These are phyloP conservation scores for Biscutella laevigata DNA, from an alignment of 441 rosid species.

Conservation along the genomic window DNA sequence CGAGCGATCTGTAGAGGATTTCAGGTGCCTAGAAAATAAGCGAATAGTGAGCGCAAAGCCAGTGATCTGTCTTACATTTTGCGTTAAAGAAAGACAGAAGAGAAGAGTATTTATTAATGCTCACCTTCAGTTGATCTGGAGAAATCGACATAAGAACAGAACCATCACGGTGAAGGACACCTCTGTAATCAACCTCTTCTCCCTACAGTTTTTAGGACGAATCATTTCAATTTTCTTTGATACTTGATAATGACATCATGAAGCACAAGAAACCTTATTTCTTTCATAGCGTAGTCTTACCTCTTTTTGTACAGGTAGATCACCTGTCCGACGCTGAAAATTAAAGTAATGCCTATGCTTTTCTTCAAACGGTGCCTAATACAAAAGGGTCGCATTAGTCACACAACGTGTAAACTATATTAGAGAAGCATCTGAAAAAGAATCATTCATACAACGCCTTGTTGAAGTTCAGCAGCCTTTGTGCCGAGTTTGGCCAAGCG, in stretches of 20 bases:
- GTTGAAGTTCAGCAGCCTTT: conserved; percentile 68
- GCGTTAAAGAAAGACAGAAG: not conserved
- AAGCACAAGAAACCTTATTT: not conserved
- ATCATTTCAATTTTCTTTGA: not conserved
- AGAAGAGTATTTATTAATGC: not conserved
- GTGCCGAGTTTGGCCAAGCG: conserved; percentile 82
- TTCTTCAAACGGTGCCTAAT: conserved; percentile 87
- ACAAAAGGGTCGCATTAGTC: conserved; percentile 13
- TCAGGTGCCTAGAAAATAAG: conserved; percentile 53
- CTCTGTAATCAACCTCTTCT: conserved; percentile 92
- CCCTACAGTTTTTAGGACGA: conserved; percentile 36
- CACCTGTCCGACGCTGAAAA: conserved; percentile 85
- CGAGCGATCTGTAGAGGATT: conserved; percentile 79
- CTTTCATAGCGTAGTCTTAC: conserved; percentile 26
- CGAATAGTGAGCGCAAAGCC: not conserved
- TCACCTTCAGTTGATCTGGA: conserved; percentile 73
- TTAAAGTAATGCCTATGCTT: conserved; percentile 87
- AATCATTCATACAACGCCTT: conserved; percentile 84
- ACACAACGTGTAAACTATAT: not conserved
- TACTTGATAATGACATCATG: not conserved
- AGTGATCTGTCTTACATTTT: not conserved
- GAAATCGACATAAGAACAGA: conserved; percentile 85
- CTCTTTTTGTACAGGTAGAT: conserved; percentile 86
- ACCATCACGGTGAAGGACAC: conserved; percentile 92
- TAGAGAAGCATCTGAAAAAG: not conserved